phyloP scores from a whole-genome alignment of 306 rosid genomes.

The Mucuna pruriens region DNA sequence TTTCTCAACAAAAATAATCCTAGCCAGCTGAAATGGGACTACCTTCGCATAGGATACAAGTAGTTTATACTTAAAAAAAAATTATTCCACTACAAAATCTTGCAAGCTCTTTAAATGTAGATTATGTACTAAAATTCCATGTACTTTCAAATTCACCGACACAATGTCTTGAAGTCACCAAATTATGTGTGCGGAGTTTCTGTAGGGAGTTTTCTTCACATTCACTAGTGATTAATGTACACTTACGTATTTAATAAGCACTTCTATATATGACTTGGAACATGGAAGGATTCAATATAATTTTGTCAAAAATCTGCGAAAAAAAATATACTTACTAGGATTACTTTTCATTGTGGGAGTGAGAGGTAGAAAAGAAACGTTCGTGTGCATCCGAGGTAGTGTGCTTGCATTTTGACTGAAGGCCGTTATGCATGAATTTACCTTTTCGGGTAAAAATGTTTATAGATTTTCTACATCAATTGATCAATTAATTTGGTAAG shows the following conservation, averaged over 20 bases:
- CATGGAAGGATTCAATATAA: neutral
- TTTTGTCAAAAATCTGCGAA: neutral
- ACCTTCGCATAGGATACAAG: too few species aligned
- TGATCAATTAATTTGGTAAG: neutral
- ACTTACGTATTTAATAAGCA: neutral
- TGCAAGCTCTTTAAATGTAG: neutral
- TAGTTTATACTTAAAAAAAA: too few species aligned
- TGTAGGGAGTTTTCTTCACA: neutral
- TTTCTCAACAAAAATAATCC: too few species aligned
- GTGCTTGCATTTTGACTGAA: neutral
- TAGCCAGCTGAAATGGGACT: too few species aligned
- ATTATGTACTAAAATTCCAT: neutral
- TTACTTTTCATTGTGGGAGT: neutral
- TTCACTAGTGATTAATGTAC: neutral
- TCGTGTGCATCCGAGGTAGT: neutral
- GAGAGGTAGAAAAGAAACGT: neutral
- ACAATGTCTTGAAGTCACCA: neutral
- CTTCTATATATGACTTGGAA: slow-evolving; percentile 5
- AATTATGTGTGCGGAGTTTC: neutral
- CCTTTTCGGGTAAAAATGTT: slow-evolving; percentile 8
- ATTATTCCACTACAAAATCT: neutral
- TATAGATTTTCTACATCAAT: neutral
- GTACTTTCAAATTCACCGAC: neutral
- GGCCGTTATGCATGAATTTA: slow-evolving; percentile 29
- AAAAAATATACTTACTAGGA: neutral